Conservation (phyloP, 768 basidiomycete species). For the Clavaria fumosa region DNA sequence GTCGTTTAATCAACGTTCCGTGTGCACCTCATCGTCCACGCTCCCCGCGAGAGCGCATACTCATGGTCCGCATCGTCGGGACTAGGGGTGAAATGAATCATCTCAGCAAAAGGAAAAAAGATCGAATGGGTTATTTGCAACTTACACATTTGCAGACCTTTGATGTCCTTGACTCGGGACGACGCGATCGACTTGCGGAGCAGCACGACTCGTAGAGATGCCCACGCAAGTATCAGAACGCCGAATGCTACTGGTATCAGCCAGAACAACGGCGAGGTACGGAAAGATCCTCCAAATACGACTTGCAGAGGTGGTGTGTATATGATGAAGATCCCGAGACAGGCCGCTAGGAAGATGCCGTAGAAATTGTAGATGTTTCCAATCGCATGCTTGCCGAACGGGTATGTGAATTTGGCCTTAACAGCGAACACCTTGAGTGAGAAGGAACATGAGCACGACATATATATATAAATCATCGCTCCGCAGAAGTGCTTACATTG, state of each 20-base stretch:
- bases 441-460: neutral
- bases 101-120: neutral
- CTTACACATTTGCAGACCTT: conserved; percentile 60
- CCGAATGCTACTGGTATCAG: conserved; percentile 50
- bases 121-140: conserved; percentile 8
- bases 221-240: conserved; percentile 36
- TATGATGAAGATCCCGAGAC: conserved; percentile 50
- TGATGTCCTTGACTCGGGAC: conserved; percentile 45
- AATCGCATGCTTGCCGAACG: conserved; percentile 43
- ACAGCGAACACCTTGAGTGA: conserved; percentile 43
- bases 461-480: too few species aligned
- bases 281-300: conserved; percentile 48
- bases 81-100: conserved; percentile 18
- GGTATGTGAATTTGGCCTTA: conserved; percentile 45
- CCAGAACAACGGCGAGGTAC: conserved; percentile 50
- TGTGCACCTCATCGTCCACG: neutral
- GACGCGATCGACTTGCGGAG: conserved; percentile 40
- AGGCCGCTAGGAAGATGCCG: conserved; percentile 45
- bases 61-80: conserved; percentile 53
- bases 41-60: conserved; percentile 30
- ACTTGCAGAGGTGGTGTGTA: conserved; percentile 56
- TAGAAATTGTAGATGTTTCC: conserved; percentile 50
- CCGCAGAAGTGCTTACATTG: conserved; percentile 27
- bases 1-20: conserved; percentile 1
- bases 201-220: conserved; percentile 41